These are phyloP conservation scores for Blastobotrys arbuscula DNA, from an alignment of 1,139 yeast species.

Conservation along the genomic window DNA sequence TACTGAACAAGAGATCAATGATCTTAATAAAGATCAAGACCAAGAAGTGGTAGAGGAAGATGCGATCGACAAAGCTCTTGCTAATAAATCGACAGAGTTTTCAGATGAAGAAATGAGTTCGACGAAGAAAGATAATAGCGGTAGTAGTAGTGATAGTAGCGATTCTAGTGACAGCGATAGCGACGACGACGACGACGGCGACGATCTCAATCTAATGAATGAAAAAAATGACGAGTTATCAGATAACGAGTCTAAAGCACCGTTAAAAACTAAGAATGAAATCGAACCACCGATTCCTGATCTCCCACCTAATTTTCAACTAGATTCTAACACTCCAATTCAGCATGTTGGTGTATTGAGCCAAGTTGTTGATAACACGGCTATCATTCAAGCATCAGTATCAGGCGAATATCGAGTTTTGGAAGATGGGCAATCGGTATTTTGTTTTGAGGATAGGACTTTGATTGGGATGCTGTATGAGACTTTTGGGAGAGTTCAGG, in stretches of 20 bases:
- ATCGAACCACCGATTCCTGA: slow-evolving; percentile 64
- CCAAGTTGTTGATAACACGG: slow-evolving; percentile 64
- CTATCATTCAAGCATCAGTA: slow-evolving; percentile 64
- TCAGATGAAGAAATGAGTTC: slow-evolving; percentile 15
- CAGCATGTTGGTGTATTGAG: slow-evolving; percentile 69
- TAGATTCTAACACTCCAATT: slow-evolving; percentile 57
- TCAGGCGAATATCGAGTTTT: slow-evolving; percentile 85
- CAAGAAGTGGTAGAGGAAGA: slow-evolving; percentile 9
- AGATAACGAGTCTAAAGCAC: slow-evolving; percentile 35
- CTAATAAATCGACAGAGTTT: slow-evolving; percentile 22
- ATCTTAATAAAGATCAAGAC: neutral
- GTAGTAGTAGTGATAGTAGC: slow-evolving; percentile 17
- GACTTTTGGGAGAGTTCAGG: slow-evolving; percentile 81
- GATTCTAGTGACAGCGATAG: slow-evolving; percentile 25
- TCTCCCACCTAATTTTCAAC: slow-evolving; percentile 60
- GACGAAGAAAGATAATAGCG: slow-evolving; percentile 16
- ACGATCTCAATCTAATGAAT: slow-evolving; percentile 1
- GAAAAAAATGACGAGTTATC: neutral
- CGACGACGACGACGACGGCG: slow-evolving; percentile 19
- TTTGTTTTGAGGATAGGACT: slow-evolving; percentile 69
- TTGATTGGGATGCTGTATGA: slow-evolving; percentile 82
- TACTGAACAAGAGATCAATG: neutral
- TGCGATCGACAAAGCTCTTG: slow-evolving; percentile 22
- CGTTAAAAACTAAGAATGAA: slow-evolving; percentile 77
- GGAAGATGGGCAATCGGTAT: slow-evolving; percentile 65